These are phyloP conservation scores for Penicillium cataractarum DNA, from an alignment of 495 filamentous ascomycete species.

Conservation along the genomic window DNA sequence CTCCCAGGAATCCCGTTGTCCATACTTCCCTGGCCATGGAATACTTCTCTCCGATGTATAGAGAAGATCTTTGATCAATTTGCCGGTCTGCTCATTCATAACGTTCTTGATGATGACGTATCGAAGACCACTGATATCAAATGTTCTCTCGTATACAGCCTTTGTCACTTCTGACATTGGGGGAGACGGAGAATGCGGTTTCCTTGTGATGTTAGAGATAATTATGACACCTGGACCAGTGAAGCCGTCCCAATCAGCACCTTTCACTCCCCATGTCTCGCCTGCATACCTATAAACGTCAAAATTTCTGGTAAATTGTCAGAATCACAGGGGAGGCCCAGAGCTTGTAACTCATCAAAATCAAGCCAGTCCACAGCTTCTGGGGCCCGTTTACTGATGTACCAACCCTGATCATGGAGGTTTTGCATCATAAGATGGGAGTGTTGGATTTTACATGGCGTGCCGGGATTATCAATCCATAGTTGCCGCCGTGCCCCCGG, in stretches of 20 bases:
- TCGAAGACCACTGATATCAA: neutral
- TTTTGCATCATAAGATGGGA: neutral
- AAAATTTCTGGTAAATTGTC: neutral
- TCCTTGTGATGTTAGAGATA: neutral
- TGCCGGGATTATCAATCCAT: neutral
- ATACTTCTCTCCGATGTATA: neutral
- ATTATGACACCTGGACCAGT: neutral
- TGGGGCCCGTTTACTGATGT: neutral
- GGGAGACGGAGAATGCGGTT: neutral
- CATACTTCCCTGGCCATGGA: neutral
- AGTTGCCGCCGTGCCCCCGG: neutral
- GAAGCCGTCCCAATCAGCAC: neutral
- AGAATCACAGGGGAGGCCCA: neutral
- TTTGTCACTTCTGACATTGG: conserved; percentile 1
- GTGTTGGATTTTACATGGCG: neutral
- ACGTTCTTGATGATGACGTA: neutral
- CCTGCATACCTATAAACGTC: neutral
- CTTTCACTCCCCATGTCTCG: neutral
- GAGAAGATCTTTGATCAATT: neutral
- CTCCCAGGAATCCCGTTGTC: neutral
- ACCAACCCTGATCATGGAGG: neutral
- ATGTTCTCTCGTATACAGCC: neutral
- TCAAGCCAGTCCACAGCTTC: neutral
- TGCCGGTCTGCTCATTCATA: neutral
- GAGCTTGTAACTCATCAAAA: neutral